Evolutionary conservation across 345 rosid species (phyloP), one percentile per base, ranked within the genome.

Genomic region (Geranium rotundifolium): DNA sequence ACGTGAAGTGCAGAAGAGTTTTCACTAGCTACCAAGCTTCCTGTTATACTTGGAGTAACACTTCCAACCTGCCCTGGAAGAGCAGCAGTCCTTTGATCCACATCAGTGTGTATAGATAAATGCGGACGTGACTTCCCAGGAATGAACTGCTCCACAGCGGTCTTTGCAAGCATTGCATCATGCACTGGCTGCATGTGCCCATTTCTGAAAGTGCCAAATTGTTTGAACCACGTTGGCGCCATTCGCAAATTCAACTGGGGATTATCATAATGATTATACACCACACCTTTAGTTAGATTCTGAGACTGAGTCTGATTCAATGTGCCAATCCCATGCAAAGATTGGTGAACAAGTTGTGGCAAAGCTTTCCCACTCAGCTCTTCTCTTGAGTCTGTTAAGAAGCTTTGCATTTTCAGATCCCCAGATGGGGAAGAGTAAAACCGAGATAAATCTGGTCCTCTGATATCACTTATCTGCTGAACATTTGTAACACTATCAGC

Each of bases 181-280:
- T 64, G 71, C 19, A 71, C 39, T 27, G 81, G 80, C 67, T 72
- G 75, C 65, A 76, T 67, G 65, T 78, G 85, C 56, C 78, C 81
- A 76, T 78, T 76, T 69, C 66, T 78, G 55, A 69, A 63, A 39
- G 74, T 63, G 10, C 81, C 85, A 69, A 71, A 72, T 52, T 69
- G 77, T 63, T 73, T 73, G 71, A 81, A 74, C 77, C 72, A 77
- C 19, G 72, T 50, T 10, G 77, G 65, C 0, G 63, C 68, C 66
- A 70, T 23, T 34, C 27, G 70, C 61, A 63, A 69, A 67, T 66
- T 75, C 37, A 39, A 60, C 59, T 67, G 81, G 59, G 63, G 20
- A 29, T 69, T 65, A 9, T 69, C 77, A 12, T 41, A 17, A 59
- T 61, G 72, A 65, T 37, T 50, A 46, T 69, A 65, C 49, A 23